A percentile compares a stretch with the other conserved stretches of the same genome.
Evolutionary conservation across 73 alveolate genomes (phyloP).

Genomic region (Effrenium voratum): DNA sequence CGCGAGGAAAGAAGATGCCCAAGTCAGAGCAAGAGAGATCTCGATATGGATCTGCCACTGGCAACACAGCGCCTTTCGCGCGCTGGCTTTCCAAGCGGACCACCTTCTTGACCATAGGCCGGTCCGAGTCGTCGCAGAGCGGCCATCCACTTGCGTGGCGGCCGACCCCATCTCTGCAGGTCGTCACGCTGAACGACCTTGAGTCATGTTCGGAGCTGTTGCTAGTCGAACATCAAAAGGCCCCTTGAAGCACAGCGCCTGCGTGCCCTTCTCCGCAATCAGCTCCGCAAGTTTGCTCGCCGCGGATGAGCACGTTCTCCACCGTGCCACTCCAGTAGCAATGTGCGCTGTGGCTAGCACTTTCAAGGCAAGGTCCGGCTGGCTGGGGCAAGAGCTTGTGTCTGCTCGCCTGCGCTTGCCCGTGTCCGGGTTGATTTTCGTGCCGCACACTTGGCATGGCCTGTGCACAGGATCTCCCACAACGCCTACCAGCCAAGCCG

Average conservation of each 20-base stretch:
- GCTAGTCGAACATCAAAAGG: not conserved
- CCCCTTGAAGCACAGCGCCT: not conserved
- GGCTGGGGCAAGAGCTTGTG: not conserved
- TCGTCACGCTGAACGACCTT: not conserved
- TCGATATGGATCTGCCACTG: not conserved
- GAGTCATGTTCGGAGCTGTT: not conserved
- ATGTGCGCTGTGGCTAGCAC: not conserved
- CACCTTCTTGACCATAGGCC: not conserved
- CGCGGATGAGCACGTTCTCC: not conserved
- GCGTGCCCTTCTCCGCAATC: not conserved
- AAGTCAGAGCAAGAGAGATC: not conserved
- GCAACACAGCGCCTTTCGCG: not conserved
- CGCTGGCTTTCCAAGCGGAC: not conserved
- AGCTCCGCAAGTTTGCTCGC: not conserved
- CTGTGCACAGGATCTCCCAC: not conserved
- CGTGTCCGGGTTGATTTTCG: not conserved
- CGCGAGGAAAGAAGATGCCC: no score
- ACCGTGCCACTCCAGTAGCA: not conserved
- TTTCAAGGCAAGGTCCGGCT: not conserved
- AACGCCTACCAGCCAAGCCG: not conserved
- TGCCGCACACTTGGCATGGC: not conserved
- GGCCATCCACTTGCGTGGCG: not conserved
- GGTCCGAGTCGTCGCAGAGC: not conserved
- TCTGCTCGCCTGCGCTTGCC: not conserved
- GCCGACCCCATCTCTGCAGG: not conserved